Evolutionary conservation across 2,329 filamentous ascomycete genomes (phyloP).

Genomic region (Stachybotrys echinatus): DNA sequence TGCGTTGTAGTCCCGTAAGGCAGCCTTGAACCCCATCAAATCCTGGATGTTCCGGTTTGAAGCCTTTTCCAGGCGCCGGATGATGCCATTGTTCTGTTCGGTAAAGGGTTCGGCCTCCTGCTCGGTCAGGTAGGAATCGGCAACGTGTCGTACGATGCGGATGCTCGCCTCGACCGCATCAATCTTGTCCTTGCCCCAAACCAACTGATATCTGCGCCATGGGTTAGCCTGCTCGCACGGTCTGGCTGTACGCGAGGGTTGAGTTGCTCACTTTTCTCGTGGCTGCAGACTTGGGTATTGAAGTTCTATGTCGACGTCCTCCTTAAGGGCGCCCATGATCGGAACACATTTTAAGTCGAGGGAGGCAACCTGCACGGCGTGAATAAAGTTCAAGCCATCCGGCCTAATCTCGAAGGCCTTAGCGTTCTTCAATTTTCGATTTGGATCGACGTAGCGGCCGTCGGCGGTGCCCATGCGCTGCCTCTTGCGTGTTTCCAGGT

Average conservation of each 20-base stretch:
- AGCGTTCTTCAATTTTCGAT: constrained; percentile 39
- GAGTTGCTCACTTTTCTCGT: constrained; percentile 55
- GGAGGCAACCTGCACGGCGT: constrained; percentile 53
- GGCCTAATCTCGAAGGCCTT: constrained; percentile 39
- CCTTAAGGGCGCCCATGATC: constrained; percentile 40
- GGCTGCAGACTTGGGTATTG: constrained; percentile 77
- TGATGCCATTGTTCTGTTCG: constrained; percentile 67
- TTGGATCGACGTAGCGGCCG: constrained; percentile 37
- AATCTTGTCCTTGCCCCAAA: constrained; percentile 73
- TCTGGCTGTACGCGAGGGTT: neutral
- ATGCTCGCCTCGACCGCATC: constrained; percentile 72
- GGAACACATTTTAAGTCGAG: constrained; percentile 45
- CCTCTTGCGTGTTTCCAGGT: constrained; percentile 41
- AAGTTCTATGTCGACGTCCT: constrained; percentile 59
- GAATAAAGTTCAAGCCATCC: constrained; percentile 44
- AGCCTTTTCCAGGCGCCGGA: constrained; percentile 71
- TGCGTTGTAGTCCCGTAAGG: constrained; percentile 73
- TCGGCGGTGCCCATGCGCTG: constrained; percentile 36
- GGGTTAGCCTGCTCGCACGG: constrained; percentile 10
- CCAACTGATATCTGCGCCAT: constrained; percentile 50
- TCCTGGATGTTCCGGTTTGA: constrained; percentile 60
- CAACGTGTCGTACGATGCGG: constrained; percentile 62
- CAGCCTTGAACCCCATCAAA: constrained; percentile 63
- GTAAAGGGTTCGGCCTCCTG: constrained; percentile 63
- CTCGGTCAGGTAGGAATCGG: constrained; percentile 71